These are phyloP conservation scores for Helminthosporium solani DNA, from an alignment of 2,329 filamentous ascomycete genomes.

Conservation along the genomic window DNA sequence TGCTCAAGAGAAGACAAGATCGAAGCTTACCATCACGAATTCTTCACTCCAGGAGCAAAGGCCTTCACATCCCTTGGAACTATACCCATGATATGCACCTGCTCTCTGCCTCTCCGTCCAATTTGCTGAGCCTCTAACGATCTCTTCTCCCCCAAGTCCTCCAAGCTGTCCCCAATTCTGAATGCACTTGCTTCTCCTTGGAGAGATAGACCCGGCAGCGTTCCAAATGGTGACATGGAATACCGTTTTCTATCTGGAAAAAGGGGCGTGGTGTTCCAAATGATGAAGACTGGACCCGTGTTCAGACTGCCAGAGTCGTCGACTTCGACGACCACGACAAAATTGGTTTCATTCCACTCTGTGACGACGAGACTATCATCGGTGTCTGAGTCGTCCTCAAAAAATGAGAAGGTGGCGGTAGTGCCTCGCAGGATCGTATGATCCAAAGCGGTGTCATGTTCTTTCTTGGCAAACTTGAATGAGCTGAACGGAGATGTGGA, in stretches of 20 bases:
- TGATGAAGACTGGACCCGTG: not conserved
- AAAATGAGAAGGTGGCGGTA: too few relatives aligned
- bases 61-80: not conserved
- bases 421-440: not conserved
- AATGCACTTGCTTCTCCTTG: not conserved
- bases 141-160: not conserved
- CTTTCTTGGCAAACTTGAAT: too few relatives aligned
- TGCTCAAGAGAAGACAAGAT: not conserved
- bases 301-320: not conserved
- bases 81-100: not conserved
- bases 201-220: not conserved
- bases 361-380: too few relatives aligned
- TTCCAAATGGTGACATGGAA: not conserved
- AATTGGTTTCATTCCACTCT: not conserved
- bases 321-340: not conserved
- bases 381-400: too few relatives aligned
- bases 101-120: not conserved
- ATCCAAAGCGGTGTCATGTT: too few relatives aligned
- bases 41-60: not conserved
- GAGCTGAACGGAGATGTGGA: too few relatives aligned
- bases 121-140: not conserved
- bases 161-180: not conserved
- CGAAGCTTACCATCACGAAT: not conserved
- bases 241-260: not conserved
- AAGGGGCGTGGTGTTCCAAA: not conserved